phyloP scores from a whole-genome alignment of 23 red algal genomes.

The Porphyridium purpureum region DNA sequence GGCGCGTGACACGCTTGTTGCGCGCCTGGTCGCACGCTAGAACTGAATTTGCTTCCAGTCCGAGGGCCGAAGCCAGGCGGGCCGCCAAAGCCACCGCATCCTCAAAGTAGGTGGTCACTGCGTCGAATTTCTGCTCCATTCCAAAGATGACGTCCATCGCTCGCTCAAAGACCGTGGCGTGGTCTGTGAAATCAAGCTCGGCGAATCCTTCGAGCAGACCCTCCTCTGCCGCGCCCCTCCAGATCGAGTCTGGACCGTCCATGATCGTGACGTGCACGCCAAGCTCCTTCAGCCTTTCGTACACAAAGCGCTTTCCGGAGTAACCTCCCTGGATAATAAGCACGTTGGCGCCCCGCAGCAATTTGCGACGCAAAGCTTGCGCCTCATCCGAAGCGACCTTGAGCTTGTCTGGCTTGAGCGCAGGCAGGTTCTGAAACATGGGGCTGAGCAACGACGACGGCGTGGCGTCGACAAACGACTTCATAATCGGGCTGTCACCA shows the following conservation, averaged over 20 bases:
- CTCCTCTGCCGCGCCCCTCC: conserved; percentile 20
- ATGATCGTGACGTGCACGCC: conserved; percentile 68
- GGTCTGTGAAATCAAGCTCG: conserved; percentile 64
- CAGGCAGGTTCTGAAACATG: conserved; percentile 60
- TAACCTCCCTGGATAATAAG: conserved; percentile 87
- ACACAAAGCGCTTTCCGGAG: conserved; percentile 77
- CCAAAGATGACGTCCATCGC: conserved; percentile 21
- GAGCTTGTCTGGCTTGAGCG: conserved; percentile 10
- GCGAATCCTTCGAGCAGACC: conserved; percentile 54
- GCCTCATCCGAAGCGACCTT: conserved; percentile 8
- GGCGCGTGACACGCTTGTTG: conserved; percentile 62
- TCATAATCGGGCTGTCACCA: conserved; percentile 3
- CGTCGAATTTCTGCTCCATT: conserved; percentile 51
- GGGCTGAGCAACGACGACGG: conserved; percentile 46
- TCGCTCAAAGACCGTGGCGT: conserved; percentile 37
- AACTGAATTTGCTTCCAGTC: conserved; percentile 23
- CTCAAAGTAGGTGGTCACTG: conserved; percentile 87
- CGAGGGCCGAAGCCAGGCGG: conserved; percentile 49
- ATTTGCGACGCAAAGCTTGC: conserved; percentile 66
- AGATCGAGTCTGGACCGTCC: conserved; percentile 73
- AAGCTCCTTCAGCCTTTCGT: conserved; percentile 47
- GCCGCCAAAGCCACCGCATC: conserved; percentile 74
- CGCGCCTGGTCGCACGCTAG: conserved; percentile 60
- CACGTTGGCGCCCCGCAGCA: conserved; percentile 66
- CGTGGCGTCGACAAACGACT: not conserved